A percentile compares a stretch with the other conserved stretches of the same genome.
These are phyloP conservation scores for Liriodendron chinense DNA, from an alignment of 164 flowering plant species.

Conservation along the genomic window DNA sequence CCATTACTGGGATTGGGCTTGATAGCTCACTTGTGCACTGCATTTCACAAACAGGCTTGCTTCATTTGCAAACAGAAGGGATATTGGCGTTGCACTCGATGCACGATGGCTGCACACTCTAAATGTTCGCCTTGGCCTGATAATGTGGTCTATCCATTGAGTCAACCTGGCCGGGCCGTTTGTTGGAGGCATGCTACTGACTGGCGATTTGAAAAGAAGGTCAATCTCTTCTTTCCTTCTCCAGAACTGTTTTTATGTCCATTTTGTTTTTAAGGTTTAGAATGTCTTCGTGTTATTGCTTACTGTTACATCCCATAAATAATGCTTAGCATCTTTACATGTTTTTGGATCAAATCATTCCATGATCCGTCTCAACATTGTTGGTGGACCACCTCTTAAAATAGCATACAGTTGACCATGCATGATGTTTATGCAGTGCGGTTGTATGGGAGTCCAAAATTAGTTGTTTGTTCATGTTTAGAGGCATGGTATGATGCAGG, in stretches of 20 bases:
- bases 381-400: too few relatives aligned
- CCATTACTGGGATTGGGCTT: neutral
- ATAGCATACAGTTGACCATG: too few relatives aligned
- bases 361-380: too few relatives aligned
- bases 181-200: slow-evolving; percentile 90
- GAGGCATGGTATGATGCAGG: too few relatives aligned
- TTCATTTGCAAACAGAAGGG: slow-evolving; percentile 59
- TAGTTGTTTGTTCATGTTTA: too few relatives aligned
- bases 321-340: too few relatives aligned
- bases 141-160: slow-evolving; percentile 38
- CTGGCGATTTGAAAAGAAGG: slow-evolving; percentile 78
- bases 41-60: slow-evolving; percentile 52
- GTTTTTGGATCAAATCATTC: too few relatives aligned
- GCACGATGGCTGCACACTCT: slow-evolving; percentile 67
- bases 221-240: slow-evolving; percentile 66
- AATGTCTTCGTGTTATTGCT: neutral
- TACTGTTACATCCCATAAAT: neutral
- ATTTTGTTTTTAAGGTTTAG: neutral
- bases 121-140: slow-evolving; percentile 87
- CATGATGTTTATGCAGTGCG: too few relatives aligned
- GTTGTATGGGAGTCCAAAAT: too few relatives aligned
- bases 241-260: slow-evolving; percentile 4
- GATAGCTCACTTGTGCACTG: neutral
- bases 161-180: slow-evolving; percentile 54
- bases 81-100: slow-evolving; percentile 69